phyloP scores from a whole-genome alignment of 768 basidiomycete species.

The Mycena sanguinolenta region DNA sequence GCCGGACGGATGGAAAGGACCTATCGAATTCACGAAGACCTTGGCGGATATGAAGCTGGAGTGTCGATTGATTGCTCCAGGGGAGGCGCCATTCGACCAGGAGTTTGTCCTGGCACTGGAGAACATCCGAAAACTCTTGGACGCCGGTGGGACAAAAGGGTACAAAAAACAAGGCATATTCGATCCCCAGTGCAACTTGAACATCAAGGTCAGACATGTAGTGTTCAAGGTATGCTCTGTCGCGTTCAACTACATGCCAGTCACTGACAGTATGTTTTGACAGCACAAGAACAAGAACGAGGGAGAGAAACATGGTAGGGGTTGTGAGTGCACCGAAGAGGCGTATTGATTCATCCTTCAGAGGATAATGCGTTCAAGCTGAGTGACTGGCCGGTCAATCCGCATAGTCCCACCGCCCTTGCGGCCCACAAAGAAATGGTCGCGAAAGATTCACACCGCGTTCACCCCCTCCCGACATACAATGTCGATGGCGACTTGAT shows the following conservation, averaged over 20 bases:
- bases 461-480: background rate
- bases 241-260: background rate
- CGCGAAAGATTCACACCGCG: constrained; percentile 6
- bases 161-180: background rate
- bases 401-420: background rate
- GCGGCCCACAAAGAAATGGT: background rate
- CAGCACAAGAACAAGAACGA: background rate
- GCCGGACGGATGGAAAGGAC: background rate
- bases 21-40: background rate
- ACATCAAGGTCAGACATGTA: constrained; percentile 14
- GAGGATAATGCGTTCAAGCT: background rate
- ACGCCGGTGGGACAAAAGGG: background rate
- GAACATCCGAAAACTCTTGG: background rate
- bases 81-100: background rate
- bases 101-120: background rate
- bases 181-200: background rate
- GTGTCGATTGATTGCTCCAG: background rate
- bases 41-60: constrained; percentile 3
- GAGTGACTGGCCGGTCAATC: constrained; percentile 3
- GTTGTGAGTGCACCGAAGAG: background rate
- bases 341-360: background rate
- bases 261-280: no score
- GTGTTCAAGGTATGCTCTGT: constrained; percentile 5
- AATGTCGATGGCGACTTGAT: background rate
- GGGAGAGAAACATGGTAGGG: background rate